phyloP scores from a whole-genome alignment of 177 flowering plant species.

The Vitis hybrid region DNA sequence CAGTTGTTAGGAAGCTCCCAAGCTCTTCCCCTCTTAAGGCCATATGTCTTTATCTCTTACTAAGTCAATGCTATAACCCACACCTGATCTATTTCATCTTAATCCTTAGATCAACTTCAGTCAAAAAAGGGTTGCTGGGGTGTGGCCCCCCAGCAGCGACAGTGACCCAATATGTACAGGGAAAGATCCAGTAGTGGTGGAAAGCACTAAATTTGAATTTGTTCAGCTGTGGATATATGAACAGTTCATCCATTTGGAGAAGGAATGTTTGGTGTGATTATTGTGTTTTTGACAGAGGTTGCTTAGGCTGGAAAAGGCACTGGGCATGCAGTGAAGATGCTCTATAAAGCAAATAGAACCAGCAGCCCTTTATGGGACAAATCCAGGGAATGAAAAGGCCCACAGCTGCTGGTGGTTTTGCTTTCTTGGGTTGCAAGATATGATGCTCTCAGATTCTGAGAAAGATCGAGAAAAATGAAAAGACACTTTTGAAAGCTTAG shows the following conservation, averaged over 20 bases:
- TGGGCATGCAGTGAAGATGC: background rate
- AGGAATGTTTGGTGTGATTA: background rate
- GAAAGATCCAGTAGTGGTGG: background rate
- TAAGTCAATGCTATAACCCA: background rate
- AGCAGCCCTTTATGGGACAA: conserved; percentile 3
- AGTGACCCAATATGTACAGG: background rate
- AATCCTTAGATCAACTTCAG: background rate
- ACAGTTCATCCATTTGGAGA: background rate
- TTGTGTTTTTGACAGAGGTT: background rate
- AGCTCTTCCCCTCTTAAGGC: no score
- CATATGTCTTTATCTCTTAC: background rate
- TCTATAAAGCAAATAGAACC: background rate
- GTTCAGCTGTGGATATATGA: background rate
- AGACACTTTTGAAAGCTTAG: background rate
- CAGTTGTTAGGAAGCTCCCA: no score
- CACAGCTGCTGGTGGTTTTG: conserved; percentile 1
- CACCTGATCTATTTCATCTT: conserved; percentile 1
- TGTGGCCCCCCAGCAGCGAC: background rate
- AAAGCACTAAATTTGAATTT: background rate
- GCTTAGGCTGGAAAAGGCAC: background rate
- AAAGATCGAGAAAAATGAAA: background rate
- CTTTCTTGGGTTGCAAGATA: conserved; percentile 6
- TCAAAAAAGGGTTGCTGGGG: background rate
- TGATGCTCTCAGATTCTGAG: background rate
- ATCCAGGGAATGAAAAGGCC: background rate